Evolutionary conservation across 805 yeast genomes (phyloP).

Genomic region (Saturnispora besseyi): DNA sequence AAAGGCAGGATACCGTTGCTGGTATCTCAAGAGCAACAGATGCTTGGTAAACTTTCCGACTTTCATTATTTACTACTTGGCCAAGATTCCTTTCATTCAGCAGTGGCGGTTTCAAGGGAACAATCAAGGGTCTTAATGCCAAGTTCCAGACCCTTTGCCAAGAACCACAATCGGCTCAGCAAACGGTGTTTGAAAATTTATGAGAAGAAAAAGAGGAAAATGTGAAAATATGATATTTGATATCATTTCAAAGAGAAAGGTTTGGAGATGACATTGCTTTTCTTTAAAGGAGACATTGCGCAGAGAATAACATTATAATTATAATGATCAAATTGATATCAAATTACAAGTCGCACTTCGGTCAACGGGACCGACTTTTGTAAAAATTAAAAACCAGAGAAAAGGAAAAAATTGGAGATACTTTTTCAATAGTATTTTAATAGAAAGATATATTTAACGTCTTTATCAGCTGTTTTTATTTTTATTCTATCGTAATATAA

Average conservation of each 20-base stretch:
- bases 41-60: no score
- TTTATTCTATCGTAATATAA: no score
- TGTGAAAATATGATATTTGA: neutral
- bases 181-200: neutral
- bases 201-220: neutral
- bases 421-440: no score
- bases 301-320: neutral
- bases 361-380: neutral
- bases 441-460: no score
- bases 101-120: neutral
- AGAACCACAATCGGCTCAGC: neutral
- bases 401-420: neutral
- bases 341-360: neutral
- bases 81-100: neutral
- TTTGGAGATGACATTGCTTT: neutral
- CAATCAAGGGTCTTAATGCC: conserved; percentile 3
- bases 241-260: neutral
- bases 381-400: no score
- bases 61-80: no score
- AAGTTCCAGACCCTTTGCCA: conserved; percentile 7
- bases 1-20: no score
- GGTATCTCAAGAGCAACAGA: no score
- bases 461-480: no score
- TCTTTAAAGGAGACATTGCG: neutral
- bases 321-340: no score